Conservation (phyloP, 257 asterid genomes). For the Solanum ahanhuiri region DNA sequence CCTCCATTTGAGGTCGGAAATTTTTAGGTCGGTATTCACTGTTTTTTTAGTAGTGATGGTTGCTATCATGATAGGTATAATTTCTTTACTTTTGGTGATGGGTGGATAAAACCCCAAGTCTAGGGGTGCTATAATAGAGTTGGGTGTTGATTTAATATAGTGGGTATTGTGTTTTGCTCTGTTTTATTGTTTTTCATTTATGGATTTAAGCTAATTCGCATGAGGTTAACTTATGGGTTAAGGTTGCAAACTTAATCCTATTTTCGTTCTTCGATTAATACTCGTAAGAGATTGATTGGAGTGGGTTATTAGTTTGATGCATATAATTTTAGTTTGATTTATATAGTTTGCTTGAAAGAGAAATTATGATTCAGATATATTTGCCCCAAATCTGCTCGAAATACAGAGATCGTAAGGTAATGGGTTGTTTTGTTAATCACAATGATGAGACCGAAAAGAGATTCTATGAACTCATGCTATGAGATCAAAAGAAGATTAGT, state of each 20-base stretch:
- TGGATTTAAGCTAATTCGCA: neutral
- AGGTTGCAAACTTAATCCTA: neutral
- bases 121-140: neutral
- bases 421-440: neutral
- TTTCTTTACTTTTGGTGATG: neutral
- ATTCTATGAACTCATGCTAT: no score
- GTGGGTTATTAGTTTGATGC: neutral
- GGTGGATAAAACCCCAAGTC: no score
- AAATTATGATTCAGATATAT: neutral
- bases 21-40: no score
- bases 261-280: neutral
- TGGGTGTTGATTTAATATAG: neutral
- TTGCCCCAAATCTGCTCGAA: neutral
- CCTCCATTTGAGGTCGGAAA: no score
- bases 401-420: neutral
- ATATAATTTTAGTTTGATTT: neutral
- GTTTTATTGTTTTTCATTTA: no score
- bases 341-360: neutral
- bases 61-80: neutral
- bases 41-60: no score
- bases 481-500: no score
- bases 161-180: neutral
- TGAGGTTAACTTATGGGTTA: neutral
- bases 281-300: neutral
- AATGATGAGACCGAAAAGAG: no score